A percentile compares a stretch with the other conserved stretches of the same genome.
These are phyloP conservation scores for Kodamaea fungicola DNA, from an alignment of 1,139 yeast genomes.

Conservation along the genomic window DNA sequence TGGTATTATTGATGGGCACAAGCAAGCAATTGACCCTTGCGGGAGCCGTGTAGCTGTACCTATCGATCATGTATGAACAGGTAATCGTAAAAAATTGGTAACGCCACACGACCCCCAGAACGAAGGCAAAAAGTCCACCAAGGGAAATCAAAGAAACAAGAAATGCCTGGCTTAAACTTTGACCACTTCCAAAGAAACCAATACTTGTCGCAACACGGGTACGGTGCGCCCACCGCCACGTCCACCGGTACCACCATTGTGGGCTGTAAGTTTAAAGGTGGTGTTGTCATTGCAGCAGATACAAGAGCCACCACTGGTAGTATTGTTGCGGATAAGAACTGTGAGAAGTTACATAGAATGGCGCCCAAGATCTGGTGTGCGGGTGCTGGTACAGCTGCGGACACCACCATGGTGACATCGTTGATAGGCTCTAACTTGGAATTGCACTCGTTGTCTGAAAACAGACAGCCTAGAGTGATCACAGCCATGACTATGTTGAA, in stretches of 20 bases:
- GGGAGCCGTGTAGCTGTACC: conserved; percentile 42
- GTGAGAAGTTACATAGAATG: conserved; percentile 90
- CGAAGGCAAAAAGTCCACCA: conserved; percentile 14
- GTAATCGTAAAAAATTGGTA: conserved; percentile 4
- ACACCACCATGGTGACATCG: conserved; percentile 95
- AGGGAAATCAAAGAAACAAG: conserved; percentile 1
- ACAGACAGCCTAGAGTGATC: conserved; percentile 87
- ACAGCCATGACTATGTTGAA: conserved; percentile 90
- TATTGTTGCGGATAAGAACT: conserved; percentile 96
- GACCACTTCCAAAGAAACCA: conserved; percentile 90
- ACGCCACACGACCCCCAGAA: conserved; percentile 7
- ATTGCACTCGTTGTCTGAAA: conserved; percentile 77
- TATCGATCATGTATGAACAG: conserved; percentile 8
- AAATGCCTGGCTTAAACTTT: conserved; percentile 87
- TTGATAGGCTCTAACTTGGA: conserved; percentile 88
- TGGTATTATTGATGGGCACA: conserved; percentile 66
- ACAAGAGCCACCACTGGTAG: conserved; percentile 96
- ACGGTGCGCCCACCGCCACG: conserved; percentile 79
- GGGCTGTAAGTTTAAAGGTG: conserved; percentile 87
- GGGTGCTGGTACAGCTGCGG: conserved; percentile 99
- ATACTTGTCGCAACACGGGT: conserved; percentile 67
- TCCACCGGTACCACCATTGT: conserved; percentile 99
- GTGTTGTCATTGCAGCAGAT: conserved; percentile 97
- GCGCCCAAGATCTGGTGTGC: conserved; percentile 98
- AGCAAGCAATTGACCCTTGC: conserved; percentile 65